A percentile compares a stretch with the other conserved stretches of the same genome.
Conservation (phyloP, 2,329 filamentous ascomycete species). For the Chaetomiaceae sp. region DNA sequence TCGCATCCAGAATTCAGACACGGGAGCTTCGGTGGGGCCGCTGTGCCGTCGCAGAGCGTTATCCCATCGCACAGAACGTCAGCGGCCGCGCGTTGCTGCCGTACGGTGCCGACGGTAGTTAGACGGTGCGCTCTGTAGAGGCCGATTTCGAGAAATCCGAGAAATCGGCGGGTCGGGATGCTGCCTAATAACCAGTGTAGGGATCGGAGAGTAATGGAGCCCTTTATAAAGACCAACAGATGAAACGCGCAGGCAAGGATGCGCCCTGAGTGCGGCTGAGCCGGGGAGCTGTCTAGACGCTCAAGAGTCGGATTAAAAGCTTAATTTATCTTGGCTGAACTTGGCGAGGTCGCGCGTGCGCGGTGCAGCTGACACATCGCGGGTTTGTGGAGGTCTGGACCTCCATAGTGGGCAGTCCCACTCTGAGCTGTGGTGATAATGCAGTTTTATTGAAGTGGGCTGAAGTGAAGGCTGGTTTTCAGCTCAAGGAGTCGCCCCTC, state of each 20-base stretch:
- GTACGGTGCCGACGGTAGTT: not conserved
- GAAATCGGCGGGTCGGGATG: not conserved
- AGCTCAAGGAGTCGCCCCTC: too few species aligned
- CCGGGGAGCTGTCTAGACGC: not conserved
- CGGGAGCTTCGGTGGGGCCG: constrained; percentile 7
- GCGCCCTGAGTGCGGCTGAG: not conserved
- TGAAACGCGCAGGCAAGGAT: constrained; percentile 4
- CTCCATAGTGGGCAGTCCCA: too few species aligned
- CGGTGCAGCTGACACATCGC: too few species aligned
- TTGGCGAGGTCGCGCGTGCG: not conserved
- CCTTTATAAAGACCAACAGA: constrained; percentile 1
- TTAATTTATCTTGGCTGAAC: not conserved
- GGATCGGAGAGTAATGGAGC: not conserved
- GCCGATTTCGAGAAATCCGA: too few species aligned
- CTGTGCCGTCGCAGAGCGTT: not conserved
- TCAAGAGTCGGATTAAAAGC: not conserved
- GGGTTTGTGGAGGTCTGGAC: too few species aligned
- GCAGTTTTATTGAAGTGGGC: too few species aligned
- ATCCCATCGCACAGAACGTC: constrained; percentile 15
- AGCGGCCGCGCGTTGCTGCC: not conserved
- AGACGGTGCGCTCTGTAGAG: too few species aligned
- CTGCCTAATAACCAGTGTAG: too few species aligned
- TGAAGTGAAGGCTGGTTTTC: too few species aligned
- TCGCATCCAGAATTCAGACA: not conserved
- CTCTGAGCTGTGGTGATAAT: too few species aligned